phyloP scores from a whole-genome alignment of 345 rosid species.

The Hevea brasiliensis region DNA sequence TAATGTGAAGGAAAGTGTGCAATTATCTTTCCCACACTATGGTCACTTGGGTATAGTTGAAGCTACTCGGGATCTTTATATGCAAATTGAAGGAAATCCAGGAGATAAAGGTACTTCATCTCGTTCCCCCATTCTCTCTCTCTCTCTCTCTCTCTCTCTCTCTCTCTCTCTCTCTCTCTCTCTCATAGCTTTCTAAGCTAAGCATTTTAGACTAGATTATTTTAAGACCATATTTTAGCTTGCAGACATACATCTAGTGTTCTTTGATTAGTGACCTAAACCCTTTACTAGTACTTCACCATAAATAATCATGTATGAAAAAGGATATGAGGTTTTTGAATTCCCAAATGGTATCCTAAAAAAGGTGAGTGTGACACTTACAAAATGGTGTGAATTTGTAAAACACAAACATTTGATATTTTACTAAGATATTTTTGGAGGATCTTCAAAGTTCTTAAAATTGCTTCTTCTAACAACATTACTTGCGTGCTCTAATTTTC shows the following conservation, averaged over 20 bases:
- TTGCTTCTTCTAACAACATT: too few relatives aligned
- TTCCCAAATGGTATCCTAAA: too few relatives aligned
- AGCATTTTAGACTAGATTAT: neutral
- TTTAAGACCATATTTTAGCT: neutral
- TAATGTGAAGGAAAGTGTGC: constrained; percentile 37
- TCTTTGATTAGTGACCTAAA: neutral
- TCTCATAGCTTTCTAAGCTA: neutral
- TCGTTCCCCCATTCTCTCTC: too few relatives aligned
- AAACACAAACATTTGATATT: too few relatives aligned
- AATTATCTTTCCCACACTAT: constrained; percentile 67
- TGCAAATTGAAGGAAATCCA: constrained; percentile 75
- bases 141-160: neutral
- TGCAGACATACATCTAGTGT: neutral
- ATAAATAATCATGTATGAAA: neutral
- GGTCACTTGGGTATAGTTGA: constrained; percentile 83
- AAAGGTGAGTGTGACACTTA: too few relatives aligned
- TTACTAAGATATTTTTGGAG: too few relatives aligned
- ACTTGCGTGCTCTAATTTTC: too few relatives aligned
- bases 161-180: neutral
- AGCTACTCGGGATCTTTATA: constrained; percentile 78
- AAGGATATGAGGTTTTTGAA: neutral
- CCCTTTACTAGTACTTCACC: neutral
- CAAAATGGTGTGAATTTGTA: too few relatives aligned
- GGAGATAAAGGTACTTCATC: constrained; percentile 34
- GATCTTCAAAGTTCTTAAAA: too few relatives aligned